Percentiles rank a stretch among this genome's conserved stretches.
These are phyloP conservation scores for Laguncularia racemosa DNA, from an alignment of 345 rosid species.

Conservation along the genomic window DNA sequence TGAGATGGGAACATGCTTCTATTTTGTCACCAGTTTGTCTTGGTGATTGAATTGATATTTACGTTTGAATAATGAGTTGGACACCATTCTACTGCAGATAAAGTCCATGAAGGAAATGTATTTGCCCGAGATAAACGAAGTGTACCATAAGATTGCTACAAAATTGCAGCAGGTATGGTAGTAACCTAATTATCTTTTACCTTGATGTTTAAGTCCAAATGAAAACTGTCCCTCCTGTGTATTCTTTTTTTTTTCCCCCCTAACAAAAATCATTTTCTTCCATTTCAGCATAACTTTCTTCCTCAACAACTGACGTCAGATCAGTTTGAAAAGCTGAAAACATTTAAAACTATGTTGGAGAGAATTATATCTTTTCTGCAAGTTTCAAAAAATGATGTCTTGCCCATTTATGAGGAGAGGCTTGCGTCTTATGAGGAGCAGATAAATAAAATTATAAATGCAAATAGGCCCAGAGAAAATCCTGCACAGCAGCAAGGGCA, in stretches of 20 bases:
- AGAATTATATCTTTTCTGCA: slow-evolving; percentile 45
- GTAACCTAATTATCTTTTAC: background rate
- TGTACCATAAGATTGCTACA: slow-evolving; percentile 53
- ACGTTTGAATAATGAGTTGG: too few relatives aligned
- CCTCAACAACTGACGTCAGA: slow-evolving; percentile 64
- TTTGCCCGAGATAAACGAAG: slow-evolving; percentile 57
- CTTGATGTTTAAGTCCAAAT: background rate
- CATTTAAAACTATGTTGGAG: slow-evolving; percentile 60
- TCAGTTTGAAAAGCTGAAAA: slow-evolving; percentile 61
- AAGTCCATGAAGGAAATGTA: slow-evolving; percentile 63
- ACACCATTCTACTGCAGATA: slow-evolving; percentile 32
- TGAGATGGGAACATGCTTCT: too few relatives aligned
- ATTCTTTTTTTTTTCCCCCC: background rate
- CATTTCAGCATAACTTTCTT: slow-evolving; percentile 51
- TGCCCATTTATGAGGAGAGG: slow-evolving; percentile 54
- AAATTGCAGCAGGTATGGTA: slow-evolving; percentile 56
- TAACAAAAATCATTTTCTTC: background rate
- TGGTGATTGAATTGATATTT: too few relatives aligned
- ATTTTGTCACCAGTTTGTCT: too few relatives aligned
- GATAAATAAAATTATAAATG: slow-evolving; percentile 43
- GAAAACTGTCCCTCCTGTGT: background rate
- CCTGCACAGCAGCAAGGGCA: slow-evolving; percentile 61
- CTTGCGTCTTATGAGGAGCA: slow-evolving; percentile 64
- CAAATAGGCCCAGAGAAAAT: slow-evolving; percentile 54
- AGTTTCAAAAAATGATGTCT: slow-evolving; percentile 41